These are phyloP conservation scores for Alternaria sp. DNA, from an alignment of 2,329 filamentous ascomycete genomes.

Conservation along the genomic window DNA sequence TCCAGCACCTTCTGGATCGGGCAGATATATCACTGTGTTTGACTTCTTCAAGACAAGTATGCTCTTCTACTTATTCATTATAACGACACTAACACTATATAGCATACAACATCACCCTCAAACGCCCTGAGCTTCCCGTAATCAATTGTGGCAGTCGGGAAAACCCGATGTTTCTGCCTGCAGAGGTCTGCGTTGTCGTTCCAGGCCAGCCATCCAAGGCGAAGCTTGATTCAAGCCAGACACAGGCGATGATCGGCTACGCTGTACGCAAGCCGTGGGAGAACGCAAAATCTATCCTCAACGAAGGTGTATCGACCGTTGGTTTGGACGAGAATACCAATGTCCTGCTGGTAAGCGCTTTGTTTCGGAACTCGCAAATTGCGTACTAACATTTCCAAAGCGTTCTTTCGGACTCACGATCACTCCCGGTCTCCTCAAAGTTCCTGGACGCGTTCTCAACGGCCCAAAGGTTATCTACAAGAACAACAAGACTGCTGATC, in stretches of 20 bases:
- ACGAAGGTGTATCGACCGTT: no score
- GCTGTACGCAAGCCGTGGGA: conserved; percentile 37
- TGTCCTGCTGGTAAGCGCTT: no score
- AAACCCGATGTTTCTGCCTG: conserved; percentile 35
- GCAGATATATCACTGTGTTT: conserved; percentile 30
- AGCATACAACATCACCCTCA: conserved; percentile 26
- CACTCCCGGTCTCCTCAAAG: no score
- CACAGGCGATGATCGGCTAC: conserved; percentile 37
- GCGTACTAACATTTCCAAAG: no score
- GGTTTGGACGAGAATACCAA: no score
- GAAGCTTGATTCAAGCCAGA: conserved; percentile 40
- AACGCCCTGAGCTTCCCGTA: conserved; percentile 26
- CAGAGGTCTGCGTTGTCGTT: conserved; percentile 35
- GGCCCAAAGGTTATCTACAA: conserved; percentile 69
- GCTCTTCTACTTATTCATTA: no score
- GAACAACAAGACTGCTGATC: no score
- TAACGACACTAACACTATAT: background rate
- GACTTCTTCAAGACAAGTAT: conserved; percentile 29
- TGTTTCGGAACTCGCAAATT: no score
- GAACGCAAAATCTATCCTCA: no score
- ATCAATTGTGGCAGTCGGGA: conserved; percentile 35
- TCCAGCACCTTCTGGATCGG: conserved; percentile 10
- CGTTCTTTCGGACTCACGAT: no score
- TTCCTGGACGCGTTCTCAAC: conserved; percentile 71
- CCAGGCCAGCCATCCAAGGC: conserved; percentile 32